These are phyloP conservation scores for Rosellinia necatrix DNA, from an alignment of 2,329 filamentous ascomycete genomes.

Conservation along the genomic window DNA sequence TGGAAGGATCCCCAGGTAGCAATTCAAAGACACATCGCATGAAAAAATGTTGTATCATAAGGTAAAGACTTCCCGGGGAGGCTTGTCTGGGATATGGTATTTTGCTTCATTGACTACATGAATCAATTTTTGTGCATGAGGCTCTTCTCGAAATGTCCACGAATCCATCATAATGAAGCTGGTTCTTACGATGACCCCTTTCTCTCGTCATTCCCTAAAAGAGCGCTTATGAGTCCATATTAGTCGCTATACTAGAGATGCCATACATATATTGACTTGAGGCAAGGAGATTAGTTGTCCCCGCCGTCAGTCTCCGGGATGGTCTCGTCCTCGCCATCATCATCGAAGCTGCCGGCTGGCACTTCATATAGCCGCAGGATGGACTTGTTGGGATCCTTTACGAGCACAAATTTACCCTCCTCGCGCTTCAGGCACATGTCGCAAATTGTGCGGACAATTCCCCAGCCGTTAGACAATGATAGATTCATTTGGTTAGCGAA, in stretches of 20 bases:
- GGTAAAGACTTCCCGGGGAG: background rate
- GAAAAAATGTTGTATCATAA: background rate
- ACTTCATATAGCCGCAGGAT: constrained; percentile 93
- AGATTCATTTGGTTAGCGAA: constrained; percentile 98
- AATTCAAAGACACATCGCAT: too few relatives aligned
- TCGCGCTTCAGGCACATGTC: constrained; percentile 85
- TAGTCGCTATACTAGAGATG: background rate
- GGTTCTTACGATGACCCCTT: background rate
- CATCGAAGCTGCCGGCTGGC: constrained; percentile 85
- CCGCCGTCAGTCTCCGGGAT: constrained; percentile 50
- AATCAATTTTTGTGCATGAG: constrained; percentile 12
- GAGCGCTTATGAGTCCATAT: background rate
- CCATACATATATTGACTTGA: background rate
- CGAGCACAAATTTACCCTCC: constrained; percentile 80
- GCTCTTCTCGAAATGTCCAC: background rate
- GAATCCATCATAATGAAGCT: background rate
- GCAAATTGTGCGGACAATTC: constrained; percentile 96
- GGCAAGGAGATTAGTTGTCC: constrained; percentile 41
- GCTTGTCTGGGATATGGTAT: background rate
- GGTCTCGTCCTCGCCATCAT: constrained; percentile 77
- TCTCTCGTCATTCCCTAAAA: background rate
- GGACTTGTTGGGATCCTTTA: constrained; percentile 95
- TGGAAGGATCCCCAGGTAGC: too few relatives aligned
- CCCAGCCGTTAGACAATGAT: constrained; percentile 96
- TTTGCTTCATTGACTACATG: background rate